phyloP scores from a whole-genome alignment of 805 yeast species.

The Grigorovia humatica region DNA sequence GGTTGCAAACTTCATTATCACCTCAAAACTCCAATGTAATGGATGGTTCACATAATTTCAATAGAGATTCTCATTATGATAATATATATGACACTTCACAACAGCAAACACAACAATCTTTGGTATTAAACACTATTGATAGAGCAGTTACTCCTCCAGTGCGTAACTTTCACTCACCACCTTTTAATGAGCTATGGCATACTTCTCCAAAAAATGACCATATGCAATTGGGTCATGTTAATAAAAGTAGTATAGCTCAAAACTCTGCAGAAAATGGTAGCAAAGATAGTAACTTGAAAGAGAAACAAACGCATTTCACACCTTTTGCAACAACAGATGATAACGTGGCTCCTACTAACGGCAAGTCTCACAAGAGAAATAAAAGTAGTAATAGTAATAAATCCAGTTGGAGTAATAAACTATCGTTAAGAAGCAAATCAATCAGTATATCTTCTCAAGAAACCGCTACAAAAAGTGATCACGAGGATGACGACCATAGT shows the following conservation, averaged over 20 bases:
- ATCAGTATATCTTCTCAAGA: slow-evolving; percentile 4
- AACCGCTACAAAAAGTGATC: slow-evolving; percentile 1
- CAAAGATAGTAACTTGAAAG: background rate
- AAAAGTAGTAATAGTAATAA: slow-evolving; percentile 13
- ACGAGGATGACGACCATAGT: background rate
- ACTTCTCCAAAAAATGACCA: slow-evolving; percentile 3
- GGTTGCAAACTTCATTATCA: slow-evolving; percentile 1
- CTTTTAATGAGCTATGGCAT: slow-evolving; percentile 23
- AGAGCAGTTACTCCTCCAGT: background rate
- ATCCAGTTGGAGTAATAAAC: slow-evolving; percentile 15
- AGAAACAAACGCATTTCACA: background rate
- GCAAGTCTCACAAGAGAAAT: slow-evolving; percentile 10
- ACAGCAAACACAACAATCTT: background rate
- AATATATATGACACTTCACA: background rate
- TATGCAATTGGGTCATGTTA: background rate
- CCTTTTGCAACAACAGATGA: background rate
- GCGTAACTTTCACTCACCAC: slow-evolving; percentile 14
- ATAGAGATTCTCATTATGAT: background rate
- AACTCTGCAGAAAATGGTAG: background rate
- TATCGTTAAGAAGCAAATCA: slow-evolving; percentile 6
- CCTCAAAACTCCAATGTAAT: slow-evolving; percentile 7
- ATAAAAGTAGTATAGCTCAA: background rate
- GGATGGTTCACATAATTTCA: slow-evolving; percentile 1
- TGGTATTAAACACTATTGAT: background rate
- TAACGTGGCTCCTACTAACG: background rate